phyloP scores from a whole-genome alignment of 441 rosid genomes.

The Breynia disticha region DNA sequence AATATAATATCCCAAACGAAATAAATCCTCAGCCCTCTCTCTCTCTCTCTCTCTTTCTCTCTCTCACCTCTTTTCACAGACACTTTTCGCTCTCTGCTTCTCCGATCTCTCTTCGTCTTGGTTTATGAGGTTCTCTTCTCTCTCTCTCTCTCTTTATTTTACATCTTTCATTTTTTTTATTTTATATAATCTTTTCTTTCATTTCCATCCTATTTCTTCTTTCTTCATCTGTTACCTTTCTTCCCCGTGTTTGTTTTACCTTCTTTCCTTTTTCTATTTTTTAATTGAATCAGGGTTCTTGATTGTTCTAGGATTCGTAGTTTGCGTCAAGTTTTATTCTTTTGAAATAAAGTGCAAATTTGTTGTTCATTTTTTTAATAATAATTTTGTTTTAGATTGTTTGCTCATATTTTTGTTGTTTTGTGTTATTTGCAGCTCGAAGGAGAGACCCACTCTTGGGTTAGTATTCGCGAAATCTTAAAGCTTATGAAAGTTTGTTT shows the following conservation, averaged over 20 bases:
- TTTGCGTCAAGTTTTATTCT: too few species aligned
- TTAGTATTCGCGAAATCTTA: conserved; percentile 21
- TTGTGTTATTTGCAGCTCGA: conserved; percentile 60
- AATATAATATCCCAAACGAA: too few species aligned
- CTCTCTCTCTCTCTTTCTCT: not conserved
- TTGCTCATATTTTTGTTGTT: conserved; percentile 10
- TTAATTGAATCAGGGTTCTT: not conserved
- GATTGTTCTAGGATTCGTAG: too few species aligned
- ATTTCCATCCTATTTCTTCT: too few species aligned
- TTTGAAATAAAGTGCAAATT: too few species aligned
- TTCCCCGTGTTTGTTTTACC: not conserved
- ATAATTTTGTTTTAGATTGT: not conserved
- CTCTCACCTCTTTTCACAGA: conserved; percentile 7
- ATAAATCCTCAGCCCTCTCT: not conserved
- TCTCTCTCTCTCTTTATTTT: not conserved
- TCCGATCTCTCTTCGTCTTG: conserved; percentile 40
- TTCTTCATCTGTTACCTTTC: not conserved
- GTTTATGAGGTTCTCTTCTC: conserved; percentile 64
- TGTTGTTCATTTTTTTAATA: not conserved
- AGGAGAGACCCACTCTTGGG: conserved; percentile 99
- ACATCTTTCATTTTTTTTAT: too few species aligned
- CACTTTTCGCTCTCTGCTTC: conserved; percentile 23
- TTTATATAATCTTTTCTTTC: too few species aligned
- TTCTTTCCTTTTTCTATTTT: conserved; percentile 9
- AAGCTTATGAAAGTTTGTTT: not conserved